Base-by-base conservation (phyloP, 2,329 filamentous ascomycete species). In the Aspergillus niger region DNA sequence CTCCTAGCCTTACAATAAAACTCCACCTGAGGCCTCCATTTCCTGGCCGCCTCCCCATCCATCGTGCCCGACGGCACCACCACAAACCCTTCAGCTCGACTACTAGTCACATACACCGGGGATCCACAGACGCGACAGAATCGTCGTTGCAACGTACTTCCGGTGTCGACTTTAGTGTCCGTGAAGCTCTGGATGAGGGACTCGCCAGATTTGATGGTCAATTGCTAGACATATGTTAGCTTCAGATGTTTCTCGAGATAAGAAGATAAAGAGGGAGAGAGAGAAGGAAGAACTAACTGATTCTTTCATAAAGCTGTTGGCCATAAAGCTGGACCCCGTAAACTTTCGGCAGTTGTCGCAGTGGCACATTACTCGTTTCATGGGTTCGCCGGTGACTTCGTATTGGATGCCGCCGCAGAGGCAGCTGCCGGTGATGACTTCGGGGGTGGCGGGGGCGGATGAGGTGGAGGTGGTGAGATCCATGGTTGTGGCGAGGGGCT, bases 301-400 rank as follows among this genome's bases (percentile, higher is more conserved):
- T 39, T 58, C 52, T 20, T 55, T 50, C 32, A 64, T 65, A 7
- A 63, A 54, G 53, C 65, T 65, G 47, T 69, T 70, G 8, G 67
- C 63, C 51, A 65, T 62, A 22, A 69, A 70, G 2, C 55, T 59
- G 1, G 67, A 69, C 0, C 67, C 69, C 10, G 59, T 66, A 28
- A 52, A 48, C 41, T 70, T 67, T 30, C 67, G 69, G 50, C 69
- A 70, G 24, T 58, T 69, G 17, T 67, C 53, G 47, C 69, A 70
- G 59, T 70, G 65, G 55, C 69, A 70, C 26, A 68, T 44, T 3
- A 67, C 51, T 36, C 57, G 60, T 15, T 58, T 55, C 11, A 58
- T 11, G 0, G 67, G 65, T 1, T 39, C 20, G 5, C 62, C 67
- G n/a, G 57, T 60, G 5, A 69, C 8, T 52, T 64, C 43, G 55